Conservation (phyloP, 257 asterid genomes). For the Prunella vulgaris region DNA sequence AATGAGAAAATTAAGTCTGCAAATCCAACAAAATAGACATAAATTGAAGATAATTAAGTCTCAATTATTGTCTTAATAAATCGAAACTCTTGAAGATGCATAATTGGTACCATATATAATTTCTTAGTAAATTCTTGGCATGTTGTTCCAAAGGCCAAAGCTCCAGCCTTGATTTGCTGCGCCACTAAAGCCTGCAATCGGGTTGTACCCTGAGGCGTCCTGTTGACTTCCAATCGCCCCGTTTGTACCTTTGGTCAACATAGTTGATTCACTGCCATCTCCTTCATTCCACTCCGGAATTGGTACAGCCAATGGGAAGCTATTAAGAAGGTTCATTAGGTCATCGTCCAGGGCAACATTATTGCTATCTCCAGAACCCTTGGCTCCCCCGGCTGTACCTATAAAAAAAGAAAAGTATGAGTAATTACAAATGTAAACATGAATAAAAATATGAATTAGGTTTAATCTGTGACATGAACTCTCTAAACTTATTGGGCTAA, state of each 20-base stretch:
- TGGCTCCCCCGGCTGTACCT: conserved; percentile 5
- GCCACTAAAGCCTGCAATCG: conserved; percentile 17
- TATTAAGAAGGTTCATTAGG: conserved; percentile 46
- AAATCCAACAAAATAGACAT: conserved; percentile 2
- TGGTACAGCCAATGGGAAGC: conserved; percentile 47
- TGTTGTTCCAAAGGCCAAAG: conserved; percentile 49
- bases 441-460: background rate
- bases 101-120: background rate
- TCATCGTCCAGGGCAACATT: conserved; percentile 41
- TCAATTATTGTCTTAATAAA: conserved; percentile 4
- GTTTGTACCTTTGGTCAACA: conserved; percentile 23
- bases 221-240: conserved; percentile 13
- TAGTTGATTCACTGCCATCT: conserved; percentile 20
- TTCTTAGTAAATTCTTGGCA: conserved; percentile 43
- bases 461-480: background rate
- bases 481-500: background rate
- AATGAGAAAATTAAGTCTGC: background rate
- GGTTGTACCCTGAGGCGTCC: conserved; percentile 25
- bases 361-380: conserved; percentile 20
- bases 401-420: background rate
- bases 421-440: background rate
- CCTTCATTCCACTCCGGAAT: conserved; percentile 52
- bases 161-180: conserved; percentile 33
- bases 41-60: background rate
- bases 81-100: conserved; percentile 12